Base-by-base conservation (phyloP, 768 basidiomycete species). In the Mycena sanguinolenta region DNA sequence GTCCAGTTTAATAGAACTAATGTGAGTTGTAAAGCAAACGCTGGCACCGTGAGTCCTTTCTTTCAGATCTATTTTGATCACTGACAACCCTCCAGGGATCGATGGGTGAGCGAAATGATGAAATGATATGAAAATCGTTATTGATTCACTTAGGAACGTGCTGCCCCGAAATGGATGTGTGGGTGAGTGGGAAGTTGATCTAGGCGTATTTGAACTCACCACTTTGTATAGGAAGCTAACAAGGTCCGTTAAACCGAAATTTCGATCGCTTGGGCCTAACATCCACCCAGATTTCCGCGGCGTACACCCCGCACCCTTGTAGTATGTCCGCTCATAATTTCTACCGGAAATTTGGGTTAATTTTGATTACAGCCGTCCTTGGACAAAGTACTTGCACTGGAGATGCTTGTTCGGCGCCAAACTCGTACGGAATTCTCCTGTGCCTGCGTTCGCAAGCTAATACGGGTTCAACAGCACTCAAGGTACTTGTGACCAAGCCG, bases 251-350 rank as follows among this genome's bases (percentile, higher is more conserved):
- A 32, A 86, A 88, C 80, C 50, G 25, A 42, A 58, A 58, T 60
- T 55, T 58, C 39, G n/a, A 58, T 36, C 5, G 25, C 36, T 39
- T 30, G 38, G 36, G 28, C 50, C 58, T 53, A 36, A 53, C 50
- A 10, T 69, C 50, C 58, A 52, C 44, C 28, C 74, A 72, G 71
- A 57, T 53, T 52, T 76, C 84, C 39, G 74, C 82, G 23, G 84
- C 84, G 23, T 79, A 69, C 76, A 85, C 84, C 46, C 82, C 84
- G 54, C 84, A 85, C 75, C 76, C 81, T 50, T 85, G 84, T 79
- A 76, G 67, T 69, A 69, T 30, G 67, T 58, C 34, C 39, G 42
- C 49, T 39, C 74, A 70, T 55, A 36, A 75, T 65, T 39, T 53
- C 44, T 19, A 12, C 28, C 44, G 23, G 46, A 49, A 49, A n/a